phyloP scores from a whole-genome alignment of 306 rosid species.

The Malus sieversii region DNA sequence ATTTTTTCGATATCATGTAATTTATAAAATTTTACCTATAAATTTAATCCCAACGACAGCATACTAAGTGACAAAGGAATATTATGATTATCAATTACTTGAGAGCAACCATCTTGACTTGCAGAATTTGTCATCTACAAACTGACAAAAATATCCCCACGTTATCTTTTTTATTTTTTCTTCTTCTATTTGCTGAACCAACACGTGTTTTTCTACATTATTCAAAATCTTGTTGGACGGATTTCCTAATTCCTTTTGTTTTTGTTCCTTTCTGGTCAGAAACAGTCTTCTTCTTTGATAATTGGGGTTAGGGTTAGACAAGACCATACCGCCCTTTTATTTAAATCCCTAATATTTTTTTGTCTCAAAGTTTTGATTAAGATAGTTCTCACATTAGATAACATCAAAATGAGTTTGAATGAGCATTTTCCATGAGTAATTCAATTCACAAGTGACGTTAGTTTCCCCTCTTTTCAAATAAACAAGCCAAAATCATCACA shows the following conservation, averaged over 20 bases:
- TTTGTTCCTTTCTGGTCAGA: neutral
- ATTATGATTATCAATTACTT: neutral
- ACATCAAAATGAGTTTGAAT: no score
- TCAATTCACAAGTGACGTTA: no score
- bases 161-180: neutral
- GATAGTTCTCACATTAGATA: no score
- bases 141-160: conserved; percentile 27
- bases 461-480: no score
- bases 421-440: no score
- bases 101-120: conserved; percentile 32
- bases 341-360: no score
- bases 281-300: neutral
- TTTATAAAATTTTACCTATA: no score
- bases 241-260: neutral
- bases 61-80: conserved; percentile 8
- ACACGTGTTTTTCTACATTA: neutral
- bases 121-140: conserved; percentile 28
- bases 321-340: no score
- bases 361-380: no score
- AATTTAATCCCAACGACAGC: neutral
- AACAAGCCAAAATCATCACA: no score
- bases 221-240: neutral
- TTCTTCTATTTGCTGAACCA: conserved; percentile 9
- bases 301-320: no score
- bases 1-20: rapidly evolving